These are phyloP conservation scores for Neurospora sp. DNA, from an alignment of 495 filamentous ascomycete genomes.

Conservation along the genomic window DNA sequence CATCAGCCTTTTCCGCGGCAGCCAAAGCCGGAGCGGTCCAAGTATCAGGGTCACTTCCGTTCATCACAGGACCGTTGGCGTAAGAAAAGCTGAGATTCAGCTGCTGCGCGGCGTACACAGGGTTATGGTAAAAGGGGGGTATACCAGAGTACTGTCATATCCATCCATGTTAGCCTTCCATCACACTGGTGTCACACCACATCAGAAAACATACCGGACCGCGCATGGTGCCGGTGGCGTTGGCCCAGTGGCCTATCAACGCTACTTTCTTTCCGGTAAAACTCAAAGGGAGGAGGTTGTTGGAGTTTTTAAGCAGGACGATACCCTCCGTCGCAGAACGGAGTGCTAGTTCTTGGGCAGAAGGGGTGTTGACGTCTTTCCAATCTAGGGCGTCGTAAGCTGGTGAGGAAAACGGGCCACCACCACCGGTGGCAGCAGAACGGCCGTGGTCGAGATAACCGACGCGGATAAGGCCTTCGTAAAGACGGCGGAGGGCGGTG, in stretches of 20 bases:
- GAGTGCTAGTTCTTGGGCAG: slow-evolving; percentile 22
- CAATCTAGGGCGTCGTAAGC: slow-evolving; percentile 22
- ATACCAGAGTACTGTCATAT: slow-evolving; percentile 19
- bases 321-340: slow-evolving; percentile 21
- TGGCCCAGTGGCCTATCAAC: slow-evolving; percentile 27
- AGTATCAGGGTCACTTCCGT: slow-evolving; percentile 36
- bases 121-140: slow-evolving; percentile 22
- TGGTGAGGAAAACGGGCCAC: slow-evolving; percentile 6
- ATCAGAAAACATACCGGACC: slow-evolving; percentile 10
- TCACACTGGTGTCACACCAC: too few species aligned
- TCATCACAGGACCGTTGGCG: slow-evolving; percentile 18
- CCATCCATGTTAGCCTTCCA: too few species aligned
- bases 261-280: slow-evolving; percentile 17
- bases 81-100: slow-evolving; percentile 14
- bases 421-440: too few species aligned
- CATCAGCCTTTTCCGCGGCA: slow-evolving; percentile 24
- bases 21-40: slow-evolving; percentile 36
- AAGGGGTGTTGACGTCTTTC: slow-evolving; percentile 25
- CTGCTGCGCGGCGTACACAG: slow-evolving; percentile 22
- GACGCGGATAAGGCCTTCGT: slow-evolving; percentile 24
- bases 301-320: slow-evolving; percentile 25
- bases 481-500: slow-evolving; percentile 23
- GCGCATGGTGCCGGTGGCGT: slow-evolving; percentile 20
- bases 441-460: slow-evolving; percentile 24
- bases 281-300: slow-evolving; percentile 20